A percentile compares a stretch with the other conserved stretches of the same genome.
These are phyloP conservation scores for Fusarium sp. DNA, from an alignment of 2,329 filamentous ascomycete genomes.

Conservation along the genomic window DNA sequence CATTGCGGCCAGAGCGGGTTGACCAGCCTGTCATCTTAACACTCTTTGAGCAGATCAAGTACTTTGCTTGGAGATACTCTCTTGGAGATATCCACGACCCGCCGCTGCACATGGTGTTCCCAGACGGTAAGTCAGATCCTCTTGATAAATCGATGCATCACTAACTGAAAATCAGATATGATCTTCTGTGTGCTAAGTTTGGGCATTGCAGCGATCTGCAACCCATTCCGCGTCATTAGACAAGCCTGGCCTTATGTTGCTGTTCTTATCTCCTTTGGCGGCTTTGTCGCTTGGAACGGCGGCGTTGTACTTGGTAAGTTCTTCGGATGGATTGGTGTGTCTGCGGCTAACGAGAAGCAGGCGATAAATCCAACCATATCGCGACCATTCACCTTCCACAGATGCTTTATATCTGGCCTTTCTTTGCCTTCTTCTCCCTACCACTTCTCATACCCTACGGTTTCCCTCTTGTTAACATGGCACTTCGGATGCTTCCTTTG, in stretches of 20 bases:
- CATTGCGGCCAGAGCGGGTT: slow-evolving; percentile 53
- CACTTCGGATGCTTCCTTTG: neutral
- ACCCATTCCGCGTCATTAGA: slow-evolving; percentile 60
- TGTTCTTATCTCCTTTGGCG: slow-evolving; percentile 75
- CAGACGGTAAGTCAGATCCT: slow-evolving; percentile 61
- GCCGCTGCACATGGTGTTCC: slow-evolving; percentile 60
- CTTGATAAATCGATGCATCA: neutral
- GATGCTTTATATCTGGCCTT: slow-evolving; percentile 95
- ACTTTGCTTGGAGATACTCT: slow-evolving; percentile 60
- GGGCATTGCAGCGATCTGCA: slow-evolving; percentile 66
- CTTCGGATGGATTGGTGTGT: neutral
- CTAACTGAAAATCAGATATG: slow-evolving; percentile 60
- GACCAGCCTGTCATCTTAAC: slow-evolving; percentile 52
- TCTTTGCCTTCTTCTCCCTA: slow-evolving; percentile 89
- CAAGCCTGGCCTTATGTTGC: slow-evolving; percentile 71
- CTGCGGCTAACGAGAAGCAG: slow-evolving; percentile 59
- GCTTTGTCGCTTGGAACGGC: slow-evolving; percentile 88
- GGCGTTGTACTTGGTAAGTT: slow-evolving; percentile 86
- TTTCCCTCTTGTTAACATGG: slow-evolving; percentile 54
- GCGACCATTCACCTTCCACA: slow-evolving; percentile 91
- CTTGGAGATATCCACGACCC: slow-evolving; percentile 69
- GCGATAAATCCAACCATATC: slow-evolving; percentile 94
- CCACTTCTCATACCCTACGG: slow-evolving; percentile 75
- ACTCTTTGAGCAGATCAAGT: slow-evolving; percentile 53
- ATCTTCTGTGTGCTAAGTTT: slow-evolving; percentile 73